Evolutionary conservation across 129 eudicot genomes (phyloP), one percentile per base, ranked within the genome.

Genomic region (Daucus carota): DNA sequence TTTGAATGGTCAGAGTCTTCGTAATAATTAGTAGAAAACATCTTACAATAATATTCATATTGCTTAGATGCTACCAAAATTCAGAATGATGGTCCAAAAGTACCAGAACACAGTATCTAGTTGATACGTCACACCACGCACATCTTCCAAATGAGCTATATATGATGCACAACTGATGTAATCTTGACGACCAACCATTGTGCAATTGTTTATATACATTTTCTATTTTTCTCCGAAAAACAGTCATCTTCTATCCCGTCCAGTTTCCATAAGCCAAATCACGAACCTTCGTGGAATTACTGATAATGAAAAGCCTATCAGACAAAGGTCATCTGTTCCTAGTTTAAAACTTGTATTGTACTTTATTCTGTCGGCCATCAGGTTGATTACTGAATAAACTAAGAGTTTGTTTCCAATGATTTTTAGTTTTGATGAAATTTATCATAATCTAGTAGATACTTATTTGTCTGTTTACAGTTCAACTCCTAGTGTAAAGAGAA

Each of bases 381-480:
- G 34, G 22, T 1, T 63, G 34, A 63, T 26, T 14, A 15, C 14
- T 15, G 70, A 57, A 57, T 57, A 31, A 31, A 63, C 18, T 15
- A 63, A 29, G 18, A 63, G 13, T 29, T 16, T 26, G 70, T 63
- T 63, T 29, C 20, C 70, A 29, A 63, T 63, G 40, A 1, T 63
- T 4, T 63, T 26, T 29, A 29, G 20, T 29, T 5, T 38, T 22
- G 29, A 63, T 31, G 22, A 52, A 22, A 63, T 4, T 28, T 63
- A 63, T 31, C 70, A 11, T 26, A 26, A 10, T 29, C 68, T 13
- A 29, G 20, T 68, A 24, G 44, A 38, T 22, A 70, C 10, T 54
- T 74, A 24, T 33, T 52, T 33, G 77, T 74, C 41, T 36, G 50
- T 52, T n/a, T 52, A 40, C 69, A 74, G 70, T 8, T 57, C 11